phyloP scores from a whole-genome alignment of 1,284 basidiomycete species.

The Cryptococcus hybrid region DNA sequence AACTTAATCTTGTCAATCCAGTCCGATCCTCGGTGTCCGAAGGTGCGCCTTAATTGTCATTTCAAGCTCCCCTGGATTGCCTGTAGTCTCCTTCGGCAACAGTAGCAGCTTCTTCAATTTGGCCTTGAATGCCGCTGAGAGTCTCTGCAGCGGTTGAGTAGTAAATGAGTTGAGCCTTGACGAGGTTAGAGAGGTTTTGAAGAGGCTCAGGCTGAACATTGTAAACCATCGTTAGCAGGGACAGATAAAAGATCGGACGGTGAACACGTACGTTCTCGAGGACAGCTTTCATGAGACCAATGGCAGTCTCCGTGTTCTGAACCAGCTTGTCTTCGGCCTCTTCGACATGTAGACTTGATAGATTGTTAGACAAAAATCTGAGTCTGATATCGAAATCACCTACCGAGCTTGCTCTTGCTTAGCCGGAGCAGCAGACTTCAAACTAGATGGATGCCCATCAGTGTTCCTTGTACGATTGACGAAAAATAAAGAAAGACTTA shows the following conservation, averaged over 20 bases:
- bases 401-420: slow-evolving; percentile 79
- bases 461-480: background rate
- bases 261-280: slow-evolving; percentile 78
- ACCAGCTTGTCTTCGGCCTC: slow-evolving; percentile 95
- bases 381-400: background rate
- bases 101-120: slow-evolving; percentile 84
- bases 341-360: slow-evolving; percentile 65
- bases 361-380: background rate
- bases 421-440: slow-evolving; percentile 70
- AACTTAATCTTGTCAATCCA: too few species aligned
- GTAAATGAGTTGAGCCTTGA: slow-evolving; percentile 86
- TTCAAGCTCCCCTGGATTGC: slow-evolving; percentile 50
- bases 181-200: slow-evolving; percentile 87
- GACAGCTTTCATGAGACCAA: slow-evolving; percentile 96
- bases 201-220: slow-evolving; percentile 79
- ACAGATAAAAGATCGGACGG: background rate
- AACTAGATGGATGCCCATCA: slow-evolving; percentile 49
- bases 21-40: too few species aligned
- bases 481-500: slow-evolving; percentile 13
- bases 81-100: slow-evolving; percentile 91
- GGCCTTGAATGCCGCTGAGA: slow-evolving; percentile 73
- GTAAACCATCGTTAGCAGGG: background rate
- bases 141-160: slow-evolving; percentile 82
- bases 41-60: too few species aligned
- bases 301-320: slow-evolving; percentile 95